Conservation (phyloP, 1,139 yeast species). For the Lodderomyces jiufengensis region DNA sequence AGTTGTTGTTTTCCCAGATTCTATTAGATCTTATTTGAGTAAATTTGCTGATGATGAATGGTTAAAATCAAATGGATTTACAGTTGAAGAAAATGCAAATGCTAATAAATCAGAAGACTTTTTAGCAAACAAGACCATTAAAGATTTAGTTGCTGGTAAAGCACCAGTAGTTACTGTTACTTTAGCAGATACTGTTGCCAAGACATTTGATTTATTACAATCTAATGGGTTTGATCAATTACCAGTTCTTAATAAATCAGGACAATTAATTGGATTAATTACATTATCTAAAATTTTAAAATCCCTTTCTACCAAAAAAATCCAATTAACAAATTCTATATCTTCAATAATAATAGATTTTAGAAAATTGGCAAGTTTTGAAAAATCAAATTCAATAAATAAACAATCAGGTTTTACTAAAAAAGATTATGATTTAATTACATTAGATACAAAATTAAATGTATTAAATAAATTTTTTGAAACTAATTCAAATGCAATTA, state of each 20-base stretch:
- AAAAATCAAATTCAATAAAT: constrained; percentile 61
- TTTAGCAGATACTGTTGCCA: constrained; percentile 56
- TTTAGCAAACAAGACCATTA: constrained; percentile 48
- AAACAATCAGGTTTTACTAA: constrained; percentile 62
- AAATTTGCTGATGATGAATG: constrained; percentile 91
- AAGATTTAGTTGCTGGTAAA: constrained; percentile 59
- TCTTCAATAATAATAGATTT: constrained; percentile 67
- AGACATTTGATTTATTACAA: constrained; percentile 69
- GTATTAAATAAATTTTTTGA: constrained; percentile 80
- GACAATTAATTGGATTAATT: constrained; percentile 70
- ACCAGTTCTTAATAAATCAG: constrained; percentile 63
- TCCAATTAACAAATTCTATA: constrained; percentile 59
- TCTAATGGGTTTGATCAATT: constrained; percentile 82
- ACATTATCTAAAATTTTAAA: constrained; percentile 74
- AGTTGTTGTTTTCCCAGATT: constrained; percentile 84
- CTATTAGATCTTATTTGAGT: constrained; percentile 81
- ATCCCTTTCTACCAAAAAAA: constrained; percentile 60
- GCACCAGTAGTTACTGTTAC: constrained; percentile 80
- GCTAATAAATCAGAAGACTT: constrained; percentile 51
- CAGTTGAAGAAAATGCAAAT: constrained; percentile 43
- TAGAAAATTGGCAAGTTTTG: constrained; percentile 67
- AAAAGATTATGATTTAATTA: constrained; percentile 63
- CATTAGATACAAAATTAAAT: constrained; percentile 62
- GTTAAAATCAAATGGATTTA: constrained; percentile 78
- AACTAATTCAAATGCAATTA: constrained; percentile 81